phyloP scores from a whole-genome alignment of 192 early-diverging fungal species.

The Backusella sp. region DNA sequence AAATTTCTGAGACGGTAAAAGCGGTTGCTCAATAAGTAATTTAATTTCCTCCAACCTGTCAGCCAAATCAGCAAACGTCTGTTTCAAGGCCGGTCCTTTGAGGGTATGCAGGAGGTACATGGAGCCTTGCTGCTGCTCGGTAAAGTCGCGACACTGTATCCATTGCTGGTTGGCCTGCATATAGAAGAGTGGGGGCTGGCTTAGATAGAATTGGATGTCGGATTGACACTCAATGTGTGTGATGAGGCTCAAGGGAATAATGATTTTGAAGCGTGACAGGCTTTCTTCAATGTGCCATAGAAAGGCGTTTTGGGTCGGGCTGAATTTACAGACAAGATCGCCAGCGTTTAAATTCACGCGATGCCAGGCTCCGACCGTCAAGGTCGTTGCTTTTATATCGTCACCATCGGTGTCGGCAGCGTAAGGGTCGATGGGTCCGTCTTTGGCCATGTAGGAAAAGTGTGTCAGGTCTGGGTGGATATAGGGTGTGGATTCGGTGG shows the following conservation, averaged over 20 bases:
- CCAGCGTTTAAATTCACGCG: constrained; percentile 46
- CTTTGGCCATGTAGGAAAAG: not conserved
- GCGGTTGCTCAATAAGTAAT: not conserved
- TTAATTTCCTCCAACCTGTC: not conserved
- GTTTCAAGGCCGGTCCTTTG: constrained; percentile 30
- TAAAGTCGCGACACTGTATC: constrained; percentile 63
- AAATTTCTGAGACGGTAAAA: not conserved
- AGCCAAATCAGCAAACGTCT: not conserved
- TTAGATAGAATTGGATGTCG: constrained; percentile 46
- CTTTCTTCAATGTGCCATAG: constrained; percentile 58
- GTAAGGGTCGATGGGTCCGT: not conserved
- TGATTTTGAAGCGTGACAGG: constrained; percentile 55
- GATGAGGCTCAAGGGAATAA: constrained; percentile 49
- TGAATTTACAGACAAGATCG: constrained; percentile 53
- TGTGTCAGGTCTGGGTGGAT: not conserved
- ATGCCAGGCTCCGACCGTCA: constrained; percentile 61
- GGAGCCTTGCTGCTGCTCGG: constrained; percentile 58
- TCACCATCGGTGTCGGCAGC: not conserved
- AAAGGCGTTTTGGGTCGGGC: constrained; percentile 40
- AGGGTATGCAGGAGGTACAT: constrained; percentile 47
- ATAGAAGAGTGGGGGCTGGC: constrained; percentile 50
- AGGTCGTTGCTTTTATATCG: constrained; percentile 37
- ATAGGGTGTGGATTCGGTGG: not conserved
- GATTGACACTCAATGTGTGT: constrained; percentile 42
- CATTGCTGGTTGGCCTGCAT: constrained; percentile 46